Base-by-base conservation (phyloP, 2,329 filamentous ascomycete species). In the Fusarium sp. region DNA sequence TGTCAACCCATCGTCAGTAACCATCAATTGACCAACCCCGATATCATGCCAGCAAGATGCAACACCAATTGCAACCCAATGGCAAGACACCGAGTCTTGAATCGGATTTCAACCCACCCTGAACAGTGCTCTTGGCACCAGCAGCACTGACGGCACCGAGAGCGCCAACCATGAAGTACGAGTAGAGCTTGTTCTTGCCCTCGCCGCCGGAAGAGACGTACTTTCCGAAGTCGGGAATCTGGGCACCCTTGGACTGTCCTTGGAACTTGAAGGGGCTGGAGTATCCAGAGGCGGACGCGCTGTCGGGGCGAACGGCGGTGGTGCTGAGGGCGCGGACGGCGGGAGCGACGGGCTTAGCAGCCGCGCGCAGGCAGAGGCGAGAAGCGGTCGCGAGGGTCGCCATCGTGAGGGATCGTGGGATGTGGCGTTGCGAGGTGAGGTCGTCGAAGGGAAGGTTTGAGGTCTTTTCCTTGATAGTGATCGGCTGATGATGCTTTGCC, bases 141-240 rank as follows among this genome's bases (percentile, higher is more conserved):
- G 96, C 92, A 62, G 95, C 95, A 72, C 92, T 90, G 80, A 98
- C 87, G 78, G 96, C 91, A 80, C 96, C 96, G 88, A 99, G 91
- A 59, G 93, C 91, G 77, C 96, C 96, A 74, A 97, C 96, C 93
- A 98, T 97, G 85, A 99, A 98, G 89, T 99, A 99, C 78, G 91
- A 90, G 82, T 97, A 96, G 75, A 97, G 85, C 86, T 94, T 91
- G 84, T 97, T 97, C 78, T 86, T 86, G 74, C 84, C 87, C 81
- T 91, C 86, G 75, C 84, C 83, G 72, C 85, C 84, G 80, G 89
- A 90, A 82, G 88, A 91, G 83, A 90, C 86, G 86, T 99, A 99
- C 81, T 94, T 91, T 81, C 89, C 89, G 83, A 97, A 98, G 84
- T 92, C 90, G 75, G 96, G 96, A 79, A 98, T 91, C 82, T 92